Evolutionary conservation across 768 basidiomycete genomes (phyloP), one percentile per base, ranked within the genome.

Genomic region (Tulasnella calospora): DNA sequence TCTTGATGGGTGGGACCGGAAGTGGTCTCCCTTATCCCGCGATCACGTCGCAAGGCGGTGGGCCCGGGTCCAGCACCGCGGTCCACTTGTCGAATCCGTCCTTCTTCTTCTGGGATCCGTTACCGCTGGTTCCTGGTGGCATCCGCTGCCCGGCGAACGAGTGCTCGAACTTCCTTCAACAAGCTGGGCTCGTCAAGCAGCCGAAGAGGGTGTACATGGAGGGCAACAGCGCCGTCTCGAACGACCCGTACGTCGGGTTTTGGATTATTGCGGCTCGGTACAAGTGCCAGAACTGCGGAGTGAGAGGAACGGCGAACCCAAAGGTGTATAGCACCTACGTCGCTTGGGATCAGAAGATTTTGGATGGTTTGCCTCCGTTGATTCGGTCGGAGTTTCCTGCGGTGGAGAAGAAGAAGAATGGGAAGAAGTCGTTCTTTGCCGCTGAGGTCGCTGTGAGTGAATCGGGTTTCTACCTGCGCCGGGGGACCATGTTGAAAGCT

Each of bases 61-160:
- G 33, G 44, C 41, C 30, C 69, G 70, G 69, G 2, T 78, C 38
- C 38, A 40, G 41, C 36, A 76, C 77, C 19, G 27, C 77, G 1
- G 55, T 78, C 10, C 40, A 44, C 35, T 30, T 78, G 40, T 46
- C 40, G 30, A 78, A 78, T 46, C 77, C 77, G 27, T 44, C 71
- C n/a, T 78, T 78, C n/a, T 78, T 71, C 77, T 78, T n/a, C 71
- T 78, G 77, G 77, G 77, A 78, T 38, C 77, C 77, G 13, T 40
- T 78, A 21, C 71, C 69, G n/a, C 44, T 78, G 23, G 77, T 78
- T 33, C 77, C 69, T 0, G 77, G 77, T 10, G 77, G 77, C 21
- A 33, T 78, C 9, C 27, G 69, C 35, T 78, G 77, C 44, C 71
- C 71, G 8, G 69, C 33, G 13, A 23, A 5, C 35, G 69, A 35